Base-by-base conservation (phyloP, 306 rosid species). In the Arachis stenosperma region DNA sequence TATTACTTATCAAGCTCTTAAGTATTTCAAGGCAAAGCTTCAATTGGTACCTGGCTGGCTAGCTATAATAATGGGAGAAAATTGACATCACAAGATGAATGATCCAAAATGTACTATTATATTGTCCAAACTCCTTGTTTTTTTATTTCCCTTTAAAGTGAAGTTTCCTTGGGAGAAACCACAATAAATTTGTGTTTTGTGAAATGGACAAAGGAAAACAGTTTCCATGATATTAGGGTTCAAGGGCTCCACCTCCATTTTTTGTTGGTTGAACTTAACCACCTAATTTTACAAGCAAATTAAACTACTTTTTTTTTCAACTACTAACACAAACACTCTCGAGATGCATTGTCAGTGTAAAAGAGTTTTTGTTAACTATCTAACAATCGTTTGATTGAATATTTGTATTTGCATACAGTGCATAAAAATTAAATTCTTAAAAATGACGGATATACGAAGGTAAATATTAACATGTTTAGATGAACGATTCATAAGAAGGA, bases 391-490 rank as follows among this genome's bases (percentile, higher is more conserved):
- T 17, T 17, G 17, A 17, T 17, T 17, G 17, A 17, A 17, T 17
- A 17, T 17, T 17, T 22, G 1, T 22, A 22, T 22, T 22, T 22
- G 27, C 13, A 13, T 15, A 2, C 6, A 39, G 14, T 6, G 2
- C 3, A 22, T 3, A 3, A 12, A 30, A 46, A 5, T 40, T 6
- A 5, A 59, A 30, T 8, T 9, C 2, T 3, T 6, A 6, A 3
- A 22, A n/a, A 36, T 2, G 39, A 14, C 1, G 2, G 47, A 30
- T 15, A 37, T 6, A 15, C 46, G 48, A 61, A 33, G 58, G 33
- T 58, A 47, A 27, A 70, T 8, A 30, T 33, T 46, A 65, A 59
- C 59, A 71, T n/a, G 47, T 60, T 59, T 33, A 47, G 47, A 76
- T 41, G 50, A 69, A 10, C 15, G 39, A 58, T 50, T 36, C 2